Conservation (phyloP, 371 early-diverging fungal genomes). For the Synchytrium microbalum region DNA sequence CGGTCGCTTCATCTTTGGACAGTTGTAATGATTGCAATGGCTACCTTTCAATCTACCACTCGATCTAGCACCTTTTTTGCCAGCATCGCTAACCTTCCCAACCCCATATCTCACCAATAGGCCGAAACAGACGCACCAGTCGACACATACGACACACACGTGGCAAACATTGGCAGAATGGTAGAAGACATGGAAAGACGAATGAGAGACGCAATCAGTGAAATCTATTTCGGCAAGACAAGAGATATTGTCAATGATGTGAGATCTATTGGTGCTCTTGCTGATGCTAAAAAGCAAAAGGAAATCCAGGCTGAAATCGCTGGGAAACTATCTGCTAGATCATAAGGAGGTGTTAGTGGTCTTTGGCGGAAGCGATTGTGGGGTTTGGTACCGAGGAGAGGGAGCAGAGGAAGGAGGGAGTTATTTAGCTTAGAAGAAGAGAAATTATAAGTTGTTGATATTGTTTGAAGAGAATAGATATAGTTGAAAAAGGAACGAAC, state of each 20-base stretch:
- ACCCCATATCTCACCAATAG: too few species aligned
- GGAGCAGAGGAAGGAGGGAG: too few species aligned
- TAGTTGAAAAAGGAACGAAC: too few species aligned
- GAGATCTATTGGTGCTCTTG: constrained; percentile 64
- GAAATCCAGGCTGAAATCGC: constrained; percentile 29
- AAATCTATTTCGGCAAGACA: constrained; percentile 97
- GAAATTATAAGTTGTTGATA: too few species aligned
- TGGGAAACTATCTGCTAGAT: constrained; percentile 29
- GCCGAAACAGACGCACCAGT: constrained; percentile 71
- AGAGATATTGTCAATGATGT: constrained; percentile 92
- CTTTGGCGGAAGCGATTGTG: too few species aligned
- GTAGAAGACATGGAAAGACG: constrained; percentile 95
- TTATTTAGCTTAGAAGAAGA: too few species aligned
- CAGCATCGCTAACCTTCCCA: too few species aligned
- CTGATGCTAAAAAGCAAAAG: constrained; percentile 42
- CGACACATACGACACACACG: constrained; percentile 67
- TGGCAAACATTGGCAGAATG: constrained; percentile 92
- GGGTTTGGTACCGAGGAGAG: too few species aligned
- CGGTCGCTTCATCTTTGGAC: neutral
- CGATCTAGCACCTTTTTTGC: too few species aligned
- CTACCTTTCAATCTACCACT: too few species aligned
- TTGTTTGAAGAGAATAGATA: constrained; percentile 12
- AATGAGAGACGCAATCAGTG: constrained; percentile 85
- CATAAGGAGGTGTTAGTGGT: too few species aligned
- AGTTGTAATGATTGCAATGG: neutral